These are phyloP conservation scores for Sporothrix euskadiensis DNA, from an alignment of 2,329 filamentous ascomycete species.

Conservation along the genomic window DNA sequence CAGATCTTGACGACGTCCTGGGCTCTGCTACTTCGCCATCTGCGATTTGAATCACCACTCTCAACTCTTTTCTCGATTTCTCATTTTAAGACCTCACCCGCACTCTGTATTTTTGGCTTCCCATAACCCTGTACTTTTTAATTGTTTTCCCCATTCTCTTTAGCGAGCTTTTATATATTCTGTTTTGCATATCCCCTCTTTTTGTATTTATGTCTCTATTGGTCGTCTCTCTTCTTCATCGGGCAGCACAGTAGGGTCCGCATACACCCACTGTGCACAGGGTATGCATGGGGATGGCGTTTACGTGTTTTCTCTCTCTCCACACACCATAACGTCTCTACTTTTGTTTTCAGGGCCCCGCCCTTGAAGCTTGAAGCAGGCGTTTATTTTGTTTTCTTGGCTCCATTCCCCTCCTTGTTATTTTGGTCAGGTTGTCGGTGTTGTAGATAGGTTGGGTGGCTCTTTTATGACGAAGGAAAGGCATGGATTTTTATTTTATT, in stretches of 20 bases:
- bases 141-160: neutral
- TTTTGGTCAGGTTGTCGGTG: neutral
- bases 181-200: neutral
- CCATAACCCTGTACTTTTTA: neutral
- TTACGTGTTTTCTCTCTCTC: neutral
- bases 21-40: neutral
- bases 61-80: neutral
- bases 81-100: neutral
- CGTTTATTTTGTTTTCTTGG: neutral
- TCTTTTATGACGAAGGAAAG: neutral
- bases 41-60: neutral
- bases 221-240: neutral
- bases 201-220: neutral
- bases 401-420: slow-evolving; percentile 1
- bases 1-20: neutral
- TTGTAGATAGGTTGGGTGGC: neutral
- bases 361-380: neutral
- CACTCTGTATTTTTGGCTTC: neutral
- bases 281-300: slow-evolving; percentile 11
- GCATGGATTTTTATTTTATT: neutral
- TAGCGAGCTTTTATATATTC: neutral
- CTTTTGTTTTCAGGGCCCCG: neutral
- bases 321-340: neutral
- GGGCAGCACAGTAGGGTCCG: neutral
- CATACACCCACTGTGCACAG: neutral